A percentile compares a stretch with the other conserved stretches of the same genome.
phyloP scores from a whole-genome alignment of 2,329 filamentous ascomycete genomes.

The Ustulina deusta region DNA sequence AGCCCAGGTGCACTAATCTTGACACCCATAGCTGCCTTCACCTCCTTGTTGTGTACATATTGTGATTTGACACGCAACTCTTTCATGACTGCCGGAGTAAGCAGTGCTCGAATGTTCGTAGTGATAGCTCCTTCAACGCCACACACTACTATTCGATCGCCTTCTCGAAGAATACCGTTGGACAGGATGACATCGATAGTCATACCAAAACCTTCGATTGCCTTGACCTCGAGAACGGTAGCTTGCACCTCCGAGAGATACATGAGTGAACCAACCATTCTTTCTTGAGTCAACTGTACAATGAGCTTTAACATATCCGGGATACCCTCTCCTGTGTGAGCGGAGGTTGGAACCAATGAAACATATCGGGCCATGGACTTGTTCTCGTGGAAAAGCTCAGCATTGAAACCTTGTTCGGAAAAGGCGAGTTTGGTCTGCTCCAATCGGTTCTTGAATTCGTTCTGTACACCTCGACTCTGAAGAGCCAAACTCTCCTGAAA shows the following conservation, averaged over 20 bases:
- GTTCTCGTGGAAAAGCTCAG: slow-evolving; percentile 97
- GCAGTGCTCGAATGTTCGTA: slow-evolving; percentile 92
- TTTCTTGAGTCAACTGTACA: slow-evolving; percentile 90
- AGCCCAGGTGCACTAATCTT: slow-evolving; percentile 98
- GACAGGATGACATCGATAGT: slow-evolving; percentile 97
- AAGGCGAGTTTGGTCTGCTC: slow-evolving; percentile 94
- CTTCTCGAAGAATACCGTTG: slow-evolving; percentile 94
- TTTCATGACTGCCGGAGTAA: slow-evolving; percentile 92
- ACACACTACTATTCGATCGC: slow-evolving; percentile 93
- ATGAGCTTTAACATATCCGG: slow-evolving; percentile 99
- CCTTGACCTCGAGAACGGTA: slow-evolving; percentile 98
- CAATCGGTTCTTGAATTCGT: slow-evolving; percentile 91
- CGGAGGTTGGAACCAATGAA: slow-evolving; percentile 96
- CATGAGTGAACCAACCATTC: slow-evolving; percentile 97
- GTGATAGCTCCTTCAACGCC: slow-evolving; percentile 96
- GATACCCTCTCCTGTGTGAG: slow-evolving; percentile 98
- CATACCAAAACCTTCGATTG: slow-evolving; percentile 98
- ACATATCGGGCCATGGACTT: slow-evolving; percentile 95
- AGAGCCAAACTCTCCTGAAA: slow-evolving; percentile 92
- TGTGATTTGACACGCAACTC: slow-evolving; percentile 94
- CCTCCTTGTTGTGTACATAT: slow-evolving; percentile 99
- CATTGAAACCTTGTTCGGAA: slow-evolving; percentile 96
- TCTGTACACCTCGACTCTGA: slow-evolving; percentile 92
- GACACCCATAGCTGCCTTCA: slow-evolving; percentile 97
- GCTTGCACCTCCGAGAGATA: slow-evolving; percentile 98